Evolutionary conservation across 2,329 filamentous ascomycete species (phyloP).

Genomic region (Botryosphaeria dothidea): DNA sequence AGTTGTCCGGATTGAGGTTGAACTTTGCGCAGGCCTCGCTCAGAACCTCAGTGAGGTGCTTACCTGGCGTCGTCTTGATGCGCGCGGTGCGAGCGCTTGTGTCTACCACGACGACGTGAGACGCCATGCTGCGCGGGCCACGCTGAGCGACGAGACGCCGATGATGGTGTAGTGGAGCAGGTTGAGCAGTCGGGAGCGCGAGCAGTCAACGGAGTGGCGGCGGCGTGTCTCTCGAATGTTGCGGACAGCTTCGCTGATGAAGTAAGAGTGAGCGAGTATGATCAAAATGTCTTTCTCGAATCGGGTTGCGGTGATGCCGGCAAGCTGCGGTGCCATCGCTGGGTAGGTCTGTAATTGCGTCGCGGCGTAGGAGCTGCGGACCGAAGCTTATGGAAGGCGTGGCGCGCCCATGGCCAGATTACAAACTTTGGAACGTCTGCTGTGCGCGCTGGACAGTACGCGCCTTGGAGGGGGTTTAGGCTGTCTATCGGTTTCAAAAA

Average conservation of each 20-base stretch:
- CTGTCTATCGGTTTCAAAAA: not conserved
- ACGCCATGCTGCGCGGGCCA: slow-evolving; percentile 63
- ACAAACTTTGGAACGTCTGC: not conserved
- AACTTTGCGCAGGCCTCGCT: slow-evolving; percentile 86
- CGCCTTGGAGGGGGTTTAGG: too few relatives aligned
- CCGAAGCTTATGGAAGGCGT: slow-evolving; percentile 17
- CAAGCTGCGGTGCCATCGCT: slow-evolving; percentile 13
- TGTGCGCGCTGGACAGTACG: not conserved
- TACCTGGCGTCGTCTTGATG: slow-evolving; percentile 81
- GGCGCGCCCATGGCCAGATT: slow-evolving; percentile 8
- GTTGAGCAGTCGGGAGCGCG: slow-evolving; percentile 17
- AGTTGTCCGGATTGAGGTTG: slow-evolving; percentile 69
- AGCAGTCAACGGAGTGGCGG: slow-evolving; percentile 16
- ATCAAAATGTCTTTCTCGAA: slow-evolving; percentile 16
- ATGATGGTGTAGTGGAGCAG: slow-evolving; percentile 19
- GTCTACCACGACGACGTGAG: slow-evolving; percentile 86
- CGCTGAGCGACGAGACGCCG: slow-evolving; percentile 16
- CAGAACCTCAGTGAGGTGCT: slow-evolving; percentile 80
- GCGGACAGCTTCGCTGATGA: slow-evolving; percentile 9
- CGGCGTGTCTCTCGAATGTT: slow-evolving; percentile 19
- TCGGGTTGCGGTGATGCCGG: slow-evolving; percentile 17
- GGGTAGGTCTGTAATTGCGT: slow-evolving; percentile 1
- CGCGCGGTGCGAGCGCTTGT: slow-evolving; percentile 73
- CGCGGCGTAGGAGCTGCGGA: slow-evolving; percentile 13
- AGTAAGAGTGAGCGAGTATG: slow-evolving; percentile 15